phyloP scores from a whole-genome alignment of 2,329 filamentous ascomycete species.

The Moelleriella libera region DNA sequence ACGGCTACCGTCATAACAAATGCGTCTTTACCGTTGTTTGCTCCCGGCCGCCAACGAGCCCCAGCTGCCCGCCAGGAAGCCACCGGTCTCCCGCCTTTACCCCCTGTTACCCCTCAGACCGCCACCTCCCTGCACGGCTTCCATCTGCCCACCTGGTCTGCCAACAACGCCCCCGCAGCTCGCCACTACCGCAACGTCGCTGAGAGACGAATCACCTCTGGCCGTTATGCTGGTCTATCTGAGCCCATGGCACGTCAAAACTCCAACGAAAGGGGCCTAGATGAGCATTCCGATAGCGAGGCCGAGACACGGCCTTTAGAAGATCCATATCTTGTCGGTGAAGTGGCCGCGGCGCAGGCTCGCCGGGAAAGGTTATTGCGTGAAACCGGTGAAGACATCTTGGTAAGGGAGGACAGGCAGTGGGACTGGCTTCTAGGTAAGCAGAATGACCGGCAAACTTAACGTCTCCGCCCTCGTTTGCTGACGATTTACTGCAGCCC shows the following conservation, averaged over 20 bases:
- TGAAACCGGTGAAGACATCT: slow-evolving; percentile 38
- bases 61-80: slow-evolving; percentile 17
- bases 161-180: slow-evolving; percentile 35
- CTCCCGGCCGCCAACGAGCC: slow-evolving; percentile 7
- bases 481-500: slow-evolving; percentile 19
- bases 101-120: slow-evolving; percentile 21
- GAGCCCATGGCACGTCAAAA: slow-evolving; percentile 10
- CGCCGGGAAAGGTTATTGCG: slow-evolving; percentile 41
- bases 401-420: slow-evolving; percentile 40
- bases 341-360: slow-evolving; percentile 45
- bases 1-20: slow-evolving; percentile 2
- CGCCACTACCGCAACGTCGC: slow-evolving; percentile 52
- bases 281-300: not conserved
- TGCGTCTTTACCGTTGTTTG: slow-evolving; percentile 1
- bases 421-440: slow-evolving; percentile 49
- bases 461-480: too few species aligned
- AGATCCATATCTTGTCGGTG: slow-evolving; percentile 54
- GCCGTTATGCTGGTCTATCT: slow-evolving; percentile 18
- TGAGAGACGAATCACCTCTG: slow-evolving; percentile 40
- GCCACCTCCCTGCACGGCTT: slow-evolving; percentile 35
- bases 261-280: not conserved
- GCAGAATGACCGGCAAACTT: slow-evolving; percentile 10
- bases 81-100: slow-evolving; percentile 36
- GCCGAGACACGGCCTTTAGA: slow-evolving; percentile 36
- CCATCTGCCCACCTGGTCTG: slow-evolving; percentile 45